Conservation (phyloP, 1,139 yeast genomes). For the Saccharomyces uvarum region DNA sequence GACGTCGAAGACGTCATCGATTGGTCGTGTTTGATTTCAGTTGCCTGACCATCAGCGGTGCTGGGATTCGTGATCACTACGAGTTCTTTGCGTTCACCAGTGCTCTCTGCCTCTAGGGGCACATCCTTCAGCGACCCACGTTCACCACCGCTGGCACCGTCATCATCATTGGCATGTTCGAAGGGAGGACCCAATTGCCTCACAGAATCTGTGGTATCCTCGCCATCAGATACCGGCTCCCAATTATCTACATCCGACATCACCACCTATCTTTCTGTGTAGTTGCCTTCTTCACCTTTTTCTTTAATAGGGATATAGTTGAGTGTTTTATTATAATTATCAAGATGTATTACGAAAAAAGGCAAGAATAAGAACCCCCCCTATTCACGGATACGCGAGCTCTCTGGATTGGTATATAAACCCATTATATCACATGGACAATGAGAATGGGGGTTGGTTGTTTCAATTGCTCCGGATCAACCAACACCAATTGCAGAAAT, state of each 20-base stretch:
- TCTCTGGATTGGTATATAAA: neutral
- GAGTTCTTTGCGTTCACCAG: neutral
- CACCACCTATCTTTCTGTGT: neutral
- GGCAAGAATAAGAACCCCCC: neutral
- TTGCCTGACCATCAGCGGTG: neutral
- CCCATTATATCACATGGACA: neutral
- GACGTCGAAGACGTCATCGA: constrained; percentile 2
- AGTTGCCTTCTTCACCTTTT: neutral
- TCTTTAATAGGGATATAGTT: neutral
- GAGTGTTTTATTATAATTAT: neutral
- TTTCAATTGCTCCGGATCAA: neutral
- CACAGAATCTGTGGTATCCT: constrained; percentile 6
- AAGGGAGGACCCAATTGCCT: constrained; percentile 4
- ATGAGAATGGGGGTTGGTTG: neutral
- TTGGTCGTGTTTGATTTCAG: neutral
- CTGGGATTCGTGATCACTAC: constrained; percentile 1
- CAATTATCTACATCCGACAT: constrained; percentile 12
- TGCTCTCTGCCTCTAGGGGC: neutral
- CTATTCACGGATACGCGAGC: neutral
- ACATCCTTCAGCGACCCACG: neutral
- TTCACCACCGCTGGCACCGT: neutral
- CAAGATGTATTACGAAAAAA: neutral
- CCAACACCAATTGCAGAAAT: neutral
- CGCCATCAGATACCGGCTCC: constrained; percentile 16
- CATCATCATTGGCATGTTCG: neutral